phyloP scores from a whole-genome alignment of 2,329 filamentous ascomycete species.

The Arthrinium phaeospermum region DNA sequence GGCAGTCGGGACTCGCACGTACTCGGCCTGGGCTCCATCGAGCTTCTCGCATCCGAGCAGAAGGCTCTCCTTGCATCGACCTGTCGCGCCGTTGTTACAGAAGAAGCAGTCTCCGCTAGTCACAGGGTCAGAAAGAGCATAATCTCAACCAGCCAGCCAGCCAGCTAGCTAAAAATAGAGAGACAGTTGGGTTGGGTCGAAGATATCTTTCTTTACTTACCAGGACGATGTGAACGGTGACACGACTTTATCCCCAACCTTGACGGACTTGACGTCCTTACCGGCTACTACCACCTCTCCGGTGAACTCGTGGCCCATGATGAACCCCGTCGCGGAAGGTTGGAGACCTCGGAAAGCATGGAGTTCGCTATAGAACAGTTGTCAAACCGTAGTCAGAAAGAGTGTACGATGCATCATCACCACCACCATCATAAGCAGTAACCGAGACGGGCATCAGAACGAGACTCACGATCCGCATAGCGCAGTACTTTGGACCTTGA shows the following conservation, averaged over 20 bases:
- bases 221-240: constrained; percentile 84
- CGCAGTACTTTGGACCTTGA: constrained; percentile 83
- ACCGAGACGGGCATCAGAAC: background rate
- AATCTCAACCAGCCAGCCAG: background rate
- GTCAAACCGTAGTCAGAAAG: background rate
- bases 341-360: constrained; percentile 87
- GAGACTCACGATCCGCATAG: constrained; percentile 81
- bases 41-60: constrained; percentile 74
- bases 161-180: background rate
- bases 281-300: constrained; percentile 75
- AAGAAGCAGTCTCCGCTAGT: constrained; percentile 78
- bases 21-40: constrained; percentile 84
- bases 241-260: constrained; percentile 79
- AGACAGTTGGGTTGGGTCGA: background rate
- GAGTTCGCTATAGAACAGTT: constrained; percentile 66
- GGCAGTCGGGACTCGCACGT: constrained; percentile 79
- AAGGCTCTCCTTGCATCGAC: constrained; percentile 72
- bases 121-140: background rate
- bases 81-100: constrained; percentile 77
- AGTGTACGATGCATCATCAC: background rate
- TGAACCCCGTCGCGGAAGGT: constrained; percentile 65
- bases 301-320: constrained; percentile 87
- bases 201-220: constrained; percentile 47
- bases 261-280: constrained; percentile 68
- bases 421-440: background rate